phyloP scores from a whole-genome alignment of 208 protist genomes.

The Crithidia sp. region DNA sequence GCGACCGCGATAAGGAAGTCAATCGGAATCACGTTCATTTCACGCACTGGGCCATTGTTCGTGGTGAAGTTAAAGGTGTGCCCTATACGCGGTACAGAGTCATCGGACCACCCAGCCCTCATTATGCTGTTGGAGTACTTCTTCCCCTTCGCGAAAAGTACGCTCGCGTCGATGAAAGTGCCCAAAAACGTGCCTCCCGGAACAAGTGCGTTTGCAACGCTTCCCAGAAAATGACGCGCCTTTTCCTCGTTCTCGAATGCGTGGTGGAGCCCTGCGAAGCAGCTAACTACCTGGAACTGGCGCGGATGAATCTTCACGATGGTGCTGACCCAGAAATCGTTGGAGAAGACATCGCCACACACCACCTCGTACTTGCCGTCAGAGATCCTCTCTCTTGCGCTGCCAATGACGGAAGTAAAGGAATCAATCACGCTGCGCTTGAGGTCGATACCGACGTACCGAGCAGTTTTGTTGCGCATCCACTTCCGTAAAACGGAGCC shows the following conservation, averaged over 20 bases:
- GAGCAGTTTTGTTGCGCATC: slow-evolving; percentile 79
- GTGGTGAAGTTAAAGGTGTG: slow-evolving; percentile 66
- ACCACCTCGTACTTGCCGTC: slow-evolving; percentile 69
- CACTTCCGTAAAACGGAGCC: slow-evolving; percentile 81
- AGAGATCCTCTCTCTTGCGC: slow-evolving; percentile 41
- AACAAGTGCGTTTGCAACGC: slow-evolving; percentile 83
- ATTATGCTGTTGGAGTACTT: slow-evolving; percentile 70
- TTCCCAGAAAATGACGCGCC: slow-evolving; percentile 68
- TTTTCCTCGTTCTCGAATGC: slow-evolving; percentile 69
- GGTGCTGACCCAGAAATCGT: slow-evolving; percentile 74
- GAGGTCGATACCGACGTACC: slow-evolving; percentile 83
- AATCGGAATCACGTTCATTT: slow-evolving; percentile 79
- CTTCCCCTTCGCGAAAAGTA: slow-evolving; percentile 61
- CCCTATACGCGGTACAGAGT: slow-evolving; percentile 71
- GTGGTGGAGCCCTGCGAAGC: slow-evolving; percentile 79
- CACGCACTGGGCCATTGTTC: slow-evolving; percentile 44
- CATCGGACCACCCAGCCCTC: slow-evolving; percentile 63
- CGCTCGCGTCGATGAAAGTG: slow-evolving; percentile 70
- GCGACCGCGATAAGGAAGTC: slow-evolving; percentile 85
- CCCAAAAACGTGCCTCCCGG: slow-evolving; percentile 81
- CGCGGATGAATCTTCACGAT: slow-evolving; percentile 78
- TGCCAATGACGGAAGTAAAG: slow-evolving; percentile 43
- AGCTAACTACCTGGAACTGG: slow-evolving; percentile 85
- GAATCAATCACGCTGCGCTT: slow-evolving; percentile 66
- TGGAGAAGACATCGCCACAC: slow-evolving; percentile 80